Evolutionary conservation across 2,329 filamentous ascomycete genomes (phyloP).

Genomic region (Aspergillus hortae): DNA sequence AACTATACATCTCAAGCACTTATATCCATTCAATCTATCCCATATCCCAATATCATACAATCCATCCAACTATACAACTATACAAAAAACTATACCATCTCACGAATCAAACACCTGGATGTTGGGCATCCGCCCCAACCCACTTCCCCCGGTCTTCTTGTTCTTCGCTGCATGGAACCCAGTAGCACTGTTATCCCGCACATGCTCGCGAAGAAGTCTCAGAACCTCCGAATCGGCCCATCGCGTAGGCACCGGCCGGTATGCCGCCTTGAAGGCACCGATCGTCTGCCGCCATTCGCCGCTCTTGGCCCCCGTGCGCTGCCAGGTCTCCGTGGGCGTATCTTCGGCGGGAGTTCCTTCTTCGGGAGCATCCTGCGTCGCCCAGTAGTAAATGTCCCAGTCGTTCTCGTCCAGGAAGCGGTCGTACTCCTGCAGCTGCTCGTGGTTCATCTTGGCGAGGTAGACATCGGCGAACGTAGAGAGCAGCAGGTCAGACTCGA

Average conservation of each 20-base stretch:
- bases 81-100: background rate
- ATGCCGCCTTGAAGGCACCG: constrained; percentile 89
- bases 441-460: constrained; percentile 67
- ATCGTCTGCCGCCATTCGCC: constrained; percentile 98
- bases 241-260: constrained; percentile 79
- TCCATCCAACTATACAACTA: background rate
- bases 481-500: constrained; percentile 92
- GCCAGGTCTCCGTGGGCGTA: constrained; percentile 45
- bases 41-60: background rate
- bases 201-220: constrained; percentile 72
- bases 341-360: constrained; percentile 34
- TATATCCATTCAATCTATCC: background rate
- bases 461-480: constrained; percentile 87
- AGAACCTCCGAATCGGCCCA: constrained; percentile 85
- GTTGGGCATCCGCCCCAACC: constrained; percentile 48
- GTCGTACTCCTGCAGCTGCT: constrained; percentile 81
- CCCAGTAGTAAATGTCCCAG: constrained; percentile 99
- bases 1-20: no score
- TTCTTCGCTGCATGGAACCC: constrained; percentile 38
- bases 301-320: constrained; percentile 49
- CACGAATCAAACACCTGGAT: constrained; percentile 39
- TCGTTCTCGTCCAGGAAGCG: constrained; percentile 96
- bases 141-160: constrained; percentile 35
- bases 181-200: constrained; percentile 63
- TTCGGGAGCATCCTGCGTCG: constrained; percentile 69